Evolutionary conservation across 305 asterid species (phyloP).

Genomic region (Fraxinus xanthoxyloides): DNA sequence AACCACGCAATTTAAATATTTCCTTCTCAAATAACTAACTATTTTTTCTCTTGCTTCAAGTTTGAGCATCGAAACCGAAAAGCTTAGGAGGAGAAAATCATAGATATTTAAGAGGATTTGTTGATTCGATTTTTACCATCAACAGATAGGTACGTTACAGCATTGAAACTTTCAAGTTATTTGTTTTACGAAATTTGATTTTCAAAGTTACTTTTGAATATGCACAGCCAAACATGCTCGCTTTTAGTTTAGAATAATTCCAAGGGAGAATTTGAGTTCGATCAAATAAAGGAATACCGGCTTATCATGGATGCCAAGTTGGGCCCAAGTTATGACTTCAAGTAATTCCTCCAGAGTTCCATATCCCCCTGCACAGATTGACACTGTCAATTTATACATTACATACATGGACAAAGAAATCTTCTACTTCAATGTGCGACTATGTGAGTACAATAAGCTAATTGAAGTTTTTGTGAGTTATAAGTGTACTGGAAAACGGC

Average conservation of each 20-base stretch:
- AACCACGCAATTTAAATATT: no score
- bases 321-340: conserved; percentile 96
- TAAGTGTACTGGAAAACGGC: neutral
- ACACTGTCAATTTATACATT: neutral
- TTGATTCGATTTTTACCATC: no score
- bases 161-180: neutral
- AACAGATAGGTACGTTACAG: neutral
- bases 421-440: neutral
- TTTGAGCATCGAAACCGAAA: no score
- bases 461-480: neutral
- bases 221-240: neutral
- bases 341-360: conserved; percentile 91
- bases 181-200: neutral
- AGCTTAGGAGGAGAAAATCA: no score
- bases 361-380: conserved; percentile 66
- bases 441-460: neutral
- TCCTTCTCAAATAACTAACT: no score
- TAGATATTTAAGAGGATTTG: no score
- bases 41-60: no score
- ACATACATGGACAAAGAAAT: neutral
- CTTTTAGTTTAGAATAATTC: neutral
- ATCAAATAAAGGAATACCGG: conserved; percentile 45
- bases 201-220: neutral
- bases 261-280: neutral
- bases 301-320: conserved; percentile 91